A percentile compares a stretch with the other conserved stretches of the same genome.
Evolutionary conservation across 805 yeast genomes (phyloP).

Genomic region (Torulaspora gathmanii): DNA sequence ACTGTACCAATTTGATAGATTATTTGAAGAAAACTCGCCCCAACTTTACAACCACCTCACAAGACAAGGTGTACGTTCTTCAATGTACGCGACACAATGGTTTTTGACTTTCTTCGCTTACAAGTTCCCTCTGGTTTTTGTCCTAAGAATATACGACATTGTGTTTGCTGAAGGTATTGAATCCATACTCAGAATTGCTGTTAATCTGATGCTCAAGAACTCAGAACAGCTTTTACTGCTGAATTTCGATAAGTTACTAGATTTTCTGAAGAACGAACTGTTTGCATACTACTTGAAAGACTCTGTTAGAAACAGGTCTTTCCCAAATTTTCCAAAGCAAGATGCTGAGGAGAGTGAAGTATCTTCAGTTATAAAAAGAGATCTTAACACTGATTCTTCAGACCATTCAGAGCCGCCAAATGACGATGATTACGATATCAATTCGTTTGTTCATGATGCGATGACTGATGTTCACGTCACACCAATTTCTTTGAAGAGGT

Average conservation of each 20-base stretch:
- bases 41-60: conserved; percentile 66
- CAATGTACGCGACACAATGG: conserved; percentile 99
- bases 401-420: conserved; percentile 13
- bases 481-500: conserved; percentile 68
- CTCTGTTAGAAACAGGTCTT: conserved; percentile 18
- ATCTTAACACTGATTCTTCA: conserved; percentile 9
- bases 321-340: conserved; percentile 28
- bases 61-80: conserved; percentile 82
- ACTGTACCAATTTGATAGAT: conserved; percentile 84
- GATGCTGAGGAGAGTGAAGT: conserved; percentile 23
- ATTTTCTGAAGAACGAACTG: conserved; percentile 71
- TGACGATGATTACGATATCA: conserved; percentile 51
- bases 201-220: conserved; percentile 71
- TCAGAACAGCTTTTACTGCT: conserved; percentile 53
- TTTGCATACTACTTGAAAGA: conserved; percentile 62
- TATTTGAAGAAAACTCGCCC: conserved; percentile 75
- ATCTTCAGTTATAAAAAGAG: conserved; percentile 15
- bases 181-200: conserved; percentile 75
- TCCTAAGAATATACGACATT: conserved; percentile 79
- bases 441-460: conserved; percentile 74
- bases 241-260: conserved; percentile 71
- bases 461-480: conserved; percentile 58
- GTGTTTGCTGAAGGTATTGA: conserved; percentile 90
- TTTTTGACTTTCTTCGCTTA: conserved; percentile 91
- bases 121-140: conserved; percentile 86